Percentiles rank a stretch among this genome's conserved stretches.
Evolutionary conservation across 345 rosid species (phyloP).

Genomic region (Schrenkiella parvula): DNA sequence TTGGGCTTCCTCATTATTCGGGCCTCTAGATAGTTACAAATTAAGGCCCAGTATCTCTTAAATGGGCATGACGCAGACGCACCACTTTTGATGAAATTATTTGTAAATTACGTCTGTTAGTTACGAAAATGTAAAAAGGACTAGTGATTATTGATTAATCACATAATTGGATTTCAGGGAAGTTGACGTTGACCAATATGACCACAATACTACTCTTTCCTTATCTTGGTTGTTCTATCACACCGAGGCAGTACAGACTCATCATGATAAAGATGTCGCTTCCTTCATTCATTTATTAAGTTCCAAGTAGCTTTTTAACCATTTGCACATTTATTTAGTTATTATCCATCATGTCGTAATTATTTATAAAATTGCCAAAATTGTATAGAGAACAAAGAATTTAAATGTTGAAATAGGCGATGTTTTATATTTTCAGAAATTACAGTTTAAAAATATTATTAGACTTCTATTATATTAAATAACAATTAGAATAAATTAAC

Average conservation of each 20-base stretch:
- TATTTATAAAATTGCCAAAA: background rate
- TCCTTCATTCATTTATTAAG: slow-evolving; percentile 11
- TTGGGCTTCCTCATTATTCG: background rate
- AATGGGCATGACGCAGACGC: background rate
- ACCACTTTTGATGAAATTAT: background rate
- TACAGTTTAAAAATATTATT: no score
- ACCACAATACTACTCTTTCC: background rate
- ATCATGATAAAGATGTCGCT: slow-evolving; percentile 21
- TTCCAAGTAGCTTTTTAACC: background rate
- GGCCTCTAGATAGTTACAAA: background rate
- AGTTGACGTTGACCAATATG: slow-evolving; percentile 19
- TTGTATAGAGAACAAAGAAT: background rate
- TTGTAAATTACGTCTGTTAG: background rate
- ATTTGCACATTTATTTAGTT: background rate
- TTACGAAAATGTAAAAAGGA: background rate
- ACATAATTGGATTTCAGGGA: background rate
- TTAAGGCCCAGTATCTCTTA: background rate
- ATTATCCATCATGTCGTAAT: background rate
- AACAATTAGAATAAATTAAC: no score
- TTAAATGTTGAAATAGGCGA: no score
- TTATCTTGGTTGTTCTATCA: slow-evolving; percentile 11
- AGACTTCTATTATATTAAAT: no score
- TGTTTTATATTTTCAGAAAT: no score
- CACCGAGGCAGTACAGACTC: slow-evolving; percentile 22
- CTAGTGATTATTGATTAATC: background rate